phyloP scores from a whole-genome alignment of 2,329 filamentous ascomycete species.

The Coniella lustricola region DNA sequence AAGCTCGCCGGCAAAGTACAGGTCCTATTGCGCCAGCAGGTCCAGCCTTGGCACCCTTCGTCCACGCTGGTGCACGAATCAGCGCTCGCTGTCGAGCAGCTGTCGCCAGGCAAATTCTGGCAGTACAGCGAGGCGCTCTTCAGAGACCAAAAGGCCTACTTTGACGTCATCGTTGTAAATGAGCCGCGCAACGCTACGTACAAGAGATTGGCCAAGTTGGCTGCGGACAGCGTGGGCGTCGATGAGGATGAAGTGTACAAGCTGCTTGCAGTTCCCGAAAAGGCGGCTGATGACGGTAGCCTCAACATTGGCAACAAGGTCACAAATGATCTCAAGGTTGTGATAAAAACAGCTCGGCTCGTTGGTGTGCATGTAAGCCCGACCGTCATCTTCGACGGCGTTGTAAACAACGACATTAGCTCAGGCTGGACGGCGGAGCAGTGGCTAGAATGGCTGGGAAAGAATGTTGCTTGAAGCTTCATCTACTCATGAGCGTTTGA shows the following conservation, averaged over 20 bases:
- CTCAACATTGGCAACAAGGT: conserved; percentile 76
- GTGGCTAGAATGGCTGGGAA: conserved; percentile 76
- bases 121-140: conserved; percentile 64
- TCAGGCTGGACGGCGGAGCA: conserved; percentile 72
- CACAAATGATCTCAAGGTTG: conserved; percentile 76
- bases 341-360: conserved; percentile 73
- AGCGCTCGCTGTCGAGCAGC: conserved; percentile 67
- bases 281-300: conserved; percentile 57
- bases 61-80: conserved; percentile 75
- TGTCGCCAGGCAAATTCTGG: conserved; percentile 70
- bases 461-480: conserved; percentile 37
- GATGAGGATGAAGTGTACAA: conserved; percentile 63
- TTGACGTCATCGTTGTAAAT: conserved; percentile 76
- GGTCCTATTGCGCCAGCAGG: conserved; percentile 81
- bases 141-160: conserved; percentile 65
- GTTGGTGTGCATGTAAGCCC: conserved; percentile 85
- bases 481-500: background rate
- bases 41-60: conserved; percentile 92
- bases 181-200: conserved; percentile 85
- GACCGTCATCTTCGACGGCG: conserved; percentile 81
- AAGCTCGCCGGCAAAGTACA: conserved; percentile 50
- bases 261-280: conserved; percentile 62
- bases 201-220: conserved; percentile 68
- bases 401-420: conserved; percentile 71
- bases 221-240: conserved; percentile 55